phyloP scores from a whole-genome alignment of 495 filamentous ascomycete genomes.

The Penicillium ucsense region DNA sequence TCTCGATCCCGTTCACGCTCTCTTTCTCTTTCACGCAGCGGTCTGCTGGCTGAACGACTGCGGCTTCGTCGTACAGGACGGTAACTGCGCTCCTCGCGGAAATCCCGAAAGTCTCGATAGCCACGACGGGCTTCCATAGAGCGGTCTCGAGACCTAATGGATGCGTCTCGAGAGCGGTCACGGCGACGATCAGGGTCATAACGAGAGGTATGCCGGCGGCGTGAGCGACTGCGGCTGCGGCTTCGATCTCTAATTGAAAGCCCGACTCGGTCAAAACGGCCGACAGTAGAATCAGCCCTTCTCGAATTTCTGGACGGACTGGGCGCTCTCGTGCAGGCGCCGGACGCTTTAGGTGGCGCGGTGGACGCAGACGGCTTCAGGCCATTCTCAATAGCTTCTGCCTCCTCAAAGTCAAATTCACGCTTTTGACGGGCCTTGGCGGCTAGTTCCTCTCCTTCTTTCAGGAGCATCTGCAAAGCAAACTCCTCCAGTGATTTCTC shows the following conservation, averaged over 20 bases:
- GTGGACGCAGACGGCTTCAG: constrained; percentile 22
- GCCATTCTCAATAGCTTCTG: constrained; percentile 39
- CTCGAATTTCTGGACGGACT: constrained; percentile 21
- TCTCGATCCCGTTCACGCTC: constrained; percentile 12
- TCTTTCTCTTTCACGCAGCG: too few relatives aligned
- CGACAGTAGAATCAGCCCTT: constrained; percentile 22
- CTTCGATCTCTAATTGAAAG: constrained; percentile 21
- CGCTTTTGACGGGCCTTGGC: constrained; percentile 49
- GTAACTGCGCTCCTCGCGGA: constrained; percentile 29
- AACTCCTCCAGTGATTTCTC: constrained; percentile 49
- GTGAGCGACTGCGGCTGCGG: constrained; percentile 26
- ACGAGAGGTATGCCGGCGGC: constrained; percentile 20
- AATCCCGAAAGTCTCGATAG: constrained; percentile 30
- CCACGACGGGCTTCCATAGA: constrained; percentile 24
- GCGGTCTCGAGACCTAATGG: constrained; percentile 28
- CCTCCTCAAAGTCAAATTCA: constrained; percentile 47
- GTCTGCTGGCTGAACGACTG: constrained; percentile 23
- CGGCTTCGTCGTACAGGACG: constrained; percentile 29
- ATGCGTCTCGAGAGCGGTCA: constrained; percentile 26
- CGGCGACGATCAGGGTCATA: constrained; percentile 25
- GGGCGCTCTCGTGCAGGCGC: constrained; percentile 17
- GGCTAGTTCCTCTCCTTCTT: constrained; percentile 51
- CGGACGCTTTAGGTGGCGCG: constrained; percentile 15
- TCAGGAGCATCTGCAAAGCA: constrained; percentile 45
- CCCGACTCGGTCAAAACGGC: constrained; percentile 20